phyloP scores from a whole-genome alignment of 2,329 filamentous ascomycete species.

The Claviceps paspali region DNA sequence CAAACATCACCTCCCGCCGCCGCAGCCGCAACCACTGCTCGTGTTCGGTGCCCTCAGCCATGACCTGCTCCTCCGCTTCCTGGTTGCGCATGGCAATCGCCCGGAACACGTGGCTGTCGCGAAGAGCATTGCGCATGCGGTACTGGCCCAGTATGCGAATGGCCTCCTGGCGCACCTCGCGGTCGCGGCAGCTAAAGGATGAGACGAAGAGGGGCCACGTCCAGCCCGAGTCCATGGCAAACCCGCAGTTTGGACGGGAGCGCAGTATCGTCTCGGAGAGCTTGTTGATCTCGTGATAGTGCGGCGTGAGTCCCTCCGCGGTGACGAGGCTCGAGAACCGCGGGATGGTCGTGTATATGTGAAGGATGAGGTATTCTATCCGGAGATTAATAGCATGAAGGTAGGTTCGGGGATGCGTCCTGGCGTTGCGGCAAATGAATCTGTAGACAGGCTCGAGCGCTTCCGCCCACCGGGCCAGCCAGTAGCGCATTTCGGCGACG shows the following conservation, averaged over 20 bases:
- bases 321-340: conserved; percentile 21
- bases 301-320: conserved; percentile 23
- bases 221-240: conserved; percentile 30
- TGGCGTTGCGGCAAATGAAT: conserved; percentile 10
- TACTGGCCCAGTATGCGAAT: conserved; percentile 24
- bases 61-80: conserved; percentile 19
- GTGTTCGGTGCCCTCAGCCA: conserved; percentile 16
- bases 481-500: conserved; percentile 20
- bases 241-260: conserved; percentile 21
- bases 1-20: conserved; percentile 23
- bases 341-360: conserved; percentile 23
- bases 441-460: conserved; percentile 23
- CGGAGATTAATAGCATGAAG: conserved; percentile 24
- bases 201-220: conserved; percentile 28
- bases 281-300: conserved; percentile 25
- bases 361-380: conserved; percentile 27
- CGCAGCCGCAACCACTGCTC: conserved; percentile 25
- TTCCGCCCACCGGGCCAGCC: conserved; percentile 24
- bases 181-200: conserved; percentile 25
- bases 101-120: conserved; percentile 24
- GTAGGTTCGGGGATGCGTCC: conserved; percentile 13
- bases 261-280: conserved; percentile 23
- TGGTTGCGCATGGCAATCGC: conserved; percentile 24
- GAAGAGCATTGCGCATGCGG: conserved; percentile 27
- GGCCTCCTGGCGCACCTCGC: conserved; percentile 22